Percentiles rank a stretch among this genome's conserved stretches.
Conservation (phyloP, 2,329 filamentous ascomycete genomes). For the Exophiala viscosa region DNA sequence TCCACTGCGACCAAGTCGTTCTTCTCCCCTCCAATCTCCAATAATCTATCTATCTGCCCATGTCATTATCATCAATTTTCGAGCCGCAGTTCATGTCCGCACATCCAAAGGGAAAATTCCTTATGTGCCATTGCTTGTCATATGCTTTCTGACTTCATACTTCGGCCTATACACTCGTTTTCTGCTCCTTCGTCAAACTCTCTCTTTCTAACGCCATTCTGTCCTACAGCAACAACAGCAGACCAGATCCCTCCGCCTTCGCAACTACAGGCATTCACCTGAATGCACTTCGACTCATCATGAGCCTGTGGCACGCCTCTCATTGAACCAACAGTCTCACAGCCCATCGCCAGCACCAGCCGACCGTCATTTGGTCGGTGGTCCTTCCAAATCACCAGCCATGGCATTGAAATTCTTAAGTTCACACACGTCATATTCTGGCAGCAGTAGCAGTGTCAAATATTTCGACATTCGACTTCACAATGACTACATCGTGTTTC, state of each 20-base stretch:
- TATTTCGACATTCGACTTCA: constrained; percentile 61
- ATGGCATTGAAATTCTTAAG: constrained; percentile 48
- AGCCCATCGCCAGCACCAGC: constrained; percentile 15
- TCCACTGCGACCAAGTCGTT: constrained; percentile 3
- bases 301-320: constrained; percentile 18
- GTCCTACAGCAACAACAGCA: constrained; percentile 3
- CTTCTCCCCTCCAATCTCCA: neutral
- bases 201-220: neutral
- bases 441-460: constrained; percentile 40
- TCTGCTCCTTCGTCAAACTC: neutral
- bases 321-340: constrained; percentile 17
- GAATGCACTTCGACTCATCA: constrained; percentile 21
- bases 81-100: constrained; percentile 5
- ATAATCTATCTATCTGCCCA: neutral
- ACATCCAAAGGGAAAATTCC: neutral
- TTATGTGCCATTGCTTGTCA: neutral
- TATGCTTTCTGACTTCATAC: neutral
- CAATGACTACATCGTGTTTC: constrained; percentile 74
- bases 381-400: constrained; percentile 19
- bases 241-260: constrained; percentile 16
- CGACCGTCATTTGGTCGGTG: constrained; percentile 19
- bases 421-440: constrained; percentile 35
- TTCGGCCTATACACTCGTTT: constrained; percentile 5
- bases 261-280: constrained; percentile 23
- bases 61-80: neutral